Evolutionary conservation across 2,329 filamentous ascomycete species (phyloP).

Genomic region (Botrytis hyacinthi): DNA sequence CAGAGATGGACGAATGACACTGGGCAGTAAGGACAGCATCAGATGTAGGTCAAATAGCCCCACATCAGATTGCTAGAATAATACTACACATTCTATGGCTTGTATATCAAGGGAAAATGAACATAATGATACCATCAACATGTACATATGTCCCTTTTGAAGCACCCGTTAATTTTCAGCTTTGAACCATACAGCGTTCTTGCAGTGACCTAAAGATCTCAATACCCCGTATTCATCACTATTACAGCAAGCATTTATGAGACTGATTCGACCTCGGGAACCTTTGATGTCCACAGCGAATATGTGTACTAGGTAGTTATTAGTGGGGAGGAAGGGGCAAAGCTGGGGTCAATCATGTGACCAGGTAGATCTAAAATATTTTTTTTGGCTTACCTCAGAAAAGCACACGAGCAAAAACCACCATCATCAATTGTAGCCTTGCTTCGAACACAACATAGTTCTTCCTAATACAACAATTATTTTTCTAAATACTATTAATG

Average conservation of each 20-base stretch:
- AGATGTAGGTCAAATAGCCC: constrained; percentile 38
- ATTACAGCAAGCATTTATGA: background rate
- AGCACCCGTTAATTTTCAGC: background rate
- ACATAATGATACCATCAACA: constrained; percentile 1
- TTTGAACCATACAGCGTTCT: background rate
- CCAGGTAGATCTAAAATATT: constrained; percentile 10
- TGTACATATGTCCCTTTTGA: background rate
- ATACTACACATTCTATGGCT: constrained; percentile 22
- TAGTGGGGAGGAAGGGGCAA: constrained; percentile 8
- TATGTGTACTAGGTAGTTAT: background rate
- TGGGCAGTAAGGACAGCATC: constrained; percentile 28
- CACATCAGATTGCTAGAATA: constrained; percentile 18
- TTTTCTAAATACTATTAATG: constrained; percentile 14
- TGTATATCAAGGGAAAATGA: constrained; percentile 8
- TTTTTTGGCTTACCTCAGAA: constrained; percentile 1
- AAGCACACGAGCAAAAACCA: constrained; percentile 19
- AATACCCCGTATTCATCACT: background rate
- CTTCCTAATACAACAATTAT: background rate
- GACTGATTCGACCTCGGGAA: background rate
- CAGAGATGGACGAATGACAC: constrained; percentile 14
- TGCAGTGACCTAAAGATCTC: background rate
- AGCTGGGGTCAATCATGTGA: constrained; percentile 13
- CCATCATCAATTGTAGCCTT: background rate
- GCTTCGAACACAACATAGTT: background rate
- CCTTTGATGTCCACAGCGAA: background rate